These are phyloP conservation scores for Leishmania arabica DNA, from an alignment of 208 protist species.

Conservation along the genomic window DNA sequence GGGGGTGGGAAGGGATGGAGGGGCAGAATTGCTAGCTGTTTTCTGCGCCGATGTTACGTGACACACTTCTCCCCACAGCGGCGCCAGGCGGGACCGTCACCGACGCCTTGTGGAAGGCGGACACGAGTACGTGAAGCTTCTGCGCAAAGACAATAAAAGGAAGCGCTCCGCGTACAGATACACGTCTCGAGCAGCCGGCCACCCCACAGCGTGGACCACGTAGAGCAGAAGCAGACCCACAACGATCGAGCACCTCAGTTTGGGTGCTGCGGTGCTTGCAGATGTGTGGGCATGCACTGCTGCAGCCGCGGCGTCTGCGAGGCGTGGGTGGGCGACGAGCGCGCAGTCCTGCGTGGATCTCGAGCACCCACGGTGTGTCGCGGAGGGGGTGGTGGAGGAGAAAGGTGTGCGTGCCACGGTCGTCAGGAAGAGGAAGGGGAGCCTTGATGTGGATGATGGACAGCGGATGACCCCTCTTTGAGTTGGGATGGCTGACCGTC, in stretches of 20 bases:
- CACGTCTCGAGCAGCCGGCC: too few relatives aligned
- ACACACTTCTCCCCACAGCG: neutral
- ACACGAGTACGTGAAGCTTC: neutral
- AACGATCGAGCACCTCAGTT: neutral
- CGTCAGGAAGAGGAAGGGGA: neutral
- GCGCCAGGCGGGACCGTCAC: too few relatives aligned
- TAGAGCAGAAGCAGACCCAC: neutral
- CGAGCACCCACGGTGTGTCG: neutral
- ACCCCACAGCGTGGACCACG: neutral
- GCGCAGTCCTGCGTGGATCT: neutral
- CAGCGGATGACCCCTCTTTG: neutral
- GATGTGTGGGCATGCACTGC: neutral
- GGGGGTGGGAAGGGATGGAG: too few relatives aligned
- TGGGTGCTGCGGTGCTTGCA: neutral
- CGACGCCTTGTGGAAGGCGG: neutral
- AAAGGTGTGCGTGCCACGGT: neutral
- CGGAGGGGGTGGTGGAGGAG: too few relatives aligned
- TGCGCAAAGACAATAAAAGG: neutral
- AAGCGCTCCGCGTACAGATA: neutral
- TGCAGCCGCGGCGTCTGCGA: neutral
- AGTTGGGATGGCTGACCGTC: neutral
- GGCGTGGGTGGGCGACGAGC: too few relatives aligned
- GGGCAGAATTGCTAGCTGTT: neutral
- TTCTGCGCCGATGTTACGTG: neutral
- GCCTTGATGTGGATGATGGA: neutral